phyloP scores from a whole-genome alignment of 768 basidiomycete species.

The Coprinopsis sp. region DNA sequence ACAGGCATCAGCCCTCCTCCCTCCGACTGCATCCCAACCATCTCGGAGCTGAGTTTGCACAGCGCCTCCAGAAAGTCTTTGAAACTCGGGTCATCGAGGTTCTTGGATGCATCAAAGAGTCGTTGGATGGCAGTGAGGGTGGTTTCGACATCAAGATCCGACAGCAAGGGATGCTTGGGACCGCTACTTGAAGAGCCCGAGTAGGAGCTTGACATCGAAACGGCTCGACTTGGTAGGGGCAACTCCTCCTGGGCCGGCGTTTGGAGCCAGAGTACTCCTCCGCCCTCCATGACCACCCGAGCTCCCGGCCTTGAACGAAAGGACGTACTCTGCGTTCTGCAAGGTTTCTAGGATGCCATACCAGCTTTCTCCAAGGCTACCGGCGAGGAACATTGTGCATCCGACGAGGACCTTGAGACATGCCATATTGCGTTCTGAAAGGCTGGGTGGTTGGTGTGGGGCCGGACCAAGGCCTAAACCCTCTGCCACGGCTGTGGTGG shows the following conservation, averaged over 20 bases:
- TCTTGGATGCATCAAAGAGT: slow-evolving; percentile 82
- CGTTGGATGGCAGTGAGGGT: slow-evolving; percentile 72
- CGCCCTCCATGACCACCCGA: slow-evolving; percentile 22
- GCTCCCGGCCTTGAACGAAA: slow-evolving; percentile 50
- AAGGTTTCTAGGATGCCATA: slow-evolving; percentile 85
- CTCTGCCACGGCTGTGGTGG: slow-evolving; percentile 55
- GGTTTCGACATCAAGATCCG: slow-evolving; percentile 72
- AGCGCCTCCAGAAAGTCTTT: slow-evolving; percentile 70
- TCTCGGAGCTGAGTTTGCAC: slow-evolving; percentile 84
- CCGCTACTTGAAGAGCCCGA: slow-evolving; percentile 15
- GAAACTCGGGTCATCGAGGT: slow-evolving; percentile 80
- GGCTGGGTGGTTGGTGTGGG: slow-evolving; percentile 52
- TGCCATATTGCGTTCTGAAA: slow-evolving; percentile 87
- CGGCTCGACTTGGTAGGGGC: slow-evolving; percentile 32
- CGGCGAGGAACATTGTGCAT: slow-evolving; percentile 76
- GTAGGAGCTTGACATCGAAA: slow-evolving; percentile 28
- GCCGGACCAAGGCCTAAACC: slow-evolving; percentile 58
- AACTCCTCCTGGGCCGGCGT: slow-evolving; percentile 19
- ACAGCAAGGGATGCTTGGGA: slow-evolving; percentile 55
- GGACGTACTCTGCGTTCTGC: slow-evolving; percentile 92
- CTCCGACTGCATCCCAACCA: slow-evolving; percentile 84
- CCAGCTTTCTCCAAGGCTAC: slow-evolving; percentile 88
- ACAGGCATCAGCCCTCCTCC: slow-evolving; percentile 25
- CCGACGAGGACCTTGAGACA: slow-evolving; percentile 82
- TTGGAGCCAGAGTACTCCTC: slow-evolving; percentile 25